Conservation (phyloP, 2,329 filamentous ascomycete genomes). For the Exophiala lecanii-corni region DNA sequence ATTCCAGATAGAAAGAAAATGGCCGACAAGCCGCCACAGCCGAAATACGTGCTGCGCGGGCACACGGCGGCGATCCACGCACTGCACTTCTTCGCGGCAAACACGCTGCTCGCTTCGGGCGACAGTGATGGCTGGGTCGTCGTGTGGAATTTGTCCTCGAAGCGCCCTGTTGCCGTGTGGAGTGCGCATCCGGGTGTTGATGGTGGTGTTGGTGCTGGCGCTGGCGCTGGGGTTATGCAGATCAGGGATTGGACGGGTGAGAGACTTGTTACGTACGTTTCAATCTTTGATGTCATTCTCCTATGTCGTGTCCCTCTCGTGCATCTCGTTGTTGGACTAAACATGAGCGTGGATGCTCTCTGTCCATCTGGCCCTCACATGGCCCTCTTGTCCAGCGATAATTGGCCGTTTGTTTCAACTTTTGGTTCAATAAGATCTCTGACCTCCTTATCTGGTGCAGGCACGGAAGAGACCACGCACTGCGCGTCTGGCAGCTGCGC, state of each 20-base stretch:
- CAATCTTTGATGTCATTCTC: neutral
- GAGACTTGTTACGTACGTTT: slow-evolving; percentile 74
- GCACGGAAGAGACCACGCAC: slow-evolving; percentile 82
- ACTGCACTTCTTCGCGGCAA: slow-evolving; percentile 65
- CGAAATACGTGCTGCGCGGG: slow-evolving; percentile 72
- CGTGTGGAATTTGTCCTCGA: slow-evolving; percentile 76
- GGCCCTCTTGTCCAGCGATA: no score
- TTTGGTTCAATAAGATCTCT: no score
- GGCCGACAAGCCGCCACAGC: slow-evolving; percentile 48
- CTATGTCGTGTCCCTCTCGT: neutral
- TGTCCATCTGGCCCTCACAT: no score
- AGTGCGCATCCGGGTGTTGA: slow-evolving; percentile 71
- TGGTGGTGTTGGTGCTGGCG: no score
- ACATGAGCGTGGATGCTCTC: neutral
- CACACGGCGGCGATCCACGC: slow-evolving; percentile 77
- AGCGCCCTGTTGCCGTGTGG: slow-evolving; percentile 81
- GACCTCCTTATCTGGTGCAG: no score
- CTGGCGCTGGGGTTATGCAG: slow-evolving; percentile 74
- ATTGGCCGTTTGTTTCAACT: no score
- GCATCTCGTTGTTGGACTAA: neutral
- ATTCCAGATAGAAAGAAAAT: no score
- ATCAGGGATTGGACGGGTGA: slow-evolving; percentile 66
- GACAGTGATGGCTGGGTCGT: slow-evolving; percentile 88
- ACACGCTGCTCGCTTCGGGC: slow-evolving; percentile 74
- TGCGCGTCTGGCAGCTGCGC: slow-evolving; percentile 76